These are phyloP conservation scores for Phialophora tarda DNA, from an alignment of 2,329 filamentous ascomycete species.

Conservation along the genomic window DNA sequence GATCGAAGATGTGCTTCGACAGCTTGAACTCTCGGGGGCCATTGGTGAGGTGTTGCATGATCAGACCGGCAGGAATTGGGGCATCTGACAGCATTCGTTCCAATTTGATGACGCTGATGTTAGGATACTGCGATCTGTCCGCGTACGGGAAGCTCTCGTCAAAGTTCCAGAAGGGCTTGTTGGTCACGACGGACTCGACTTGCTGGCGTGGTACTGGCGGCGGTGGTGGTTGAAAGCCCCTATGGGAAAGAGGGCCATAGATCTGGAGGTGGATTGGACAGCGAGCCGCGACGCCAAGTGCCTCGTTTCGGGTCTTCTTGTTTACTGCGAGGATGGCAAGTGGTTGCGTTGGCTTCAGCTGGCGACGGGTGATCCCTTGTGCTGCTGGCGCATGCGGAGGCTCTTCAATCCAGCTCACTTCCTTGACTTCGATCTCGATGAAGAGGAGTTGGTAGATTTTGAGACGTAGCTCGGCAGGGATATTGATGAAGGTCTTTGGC, in stretches of 20 bases:
- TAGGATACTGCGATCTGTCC: neutral
- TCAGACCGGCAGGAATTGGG: neutral
- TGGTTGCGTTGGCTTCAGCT: neutral
- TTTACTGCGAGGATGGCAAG: neutral
- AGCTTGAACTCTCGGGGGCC: neutral
- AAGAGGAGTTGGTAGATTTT: neutral
- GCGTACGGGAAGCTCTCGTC: neutral
- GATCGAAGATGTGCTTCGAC: neutral
- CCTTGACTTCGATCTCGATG: neutral
- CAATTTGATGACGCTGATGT: neutral
- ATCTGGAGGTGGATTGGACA: slow-evolving; percentile 1
- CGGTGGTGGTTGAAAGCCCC: neutral
- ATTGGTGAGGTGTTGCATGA: neutral
- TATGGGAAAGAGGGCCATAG: neutral
- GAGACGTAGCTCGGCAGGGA: neutral
- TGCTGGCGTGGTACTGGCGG: neutral
- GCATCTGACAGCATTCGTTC: neutral
- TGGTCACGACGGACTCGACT: neutral
- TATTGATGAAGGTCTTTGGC: neutral
- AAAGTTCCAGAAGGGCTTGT: neutral
- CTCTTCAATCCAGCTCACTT: neutral
- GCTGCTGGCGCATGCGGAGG: neutral
- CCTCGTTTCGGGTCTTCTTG: neutral
- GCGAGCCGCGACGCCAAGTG: neutral
- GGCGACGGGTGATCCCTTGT: neutral